Conservation (phyloP, 129 eudicot species). For the Pittosporum tobira region DNA sequence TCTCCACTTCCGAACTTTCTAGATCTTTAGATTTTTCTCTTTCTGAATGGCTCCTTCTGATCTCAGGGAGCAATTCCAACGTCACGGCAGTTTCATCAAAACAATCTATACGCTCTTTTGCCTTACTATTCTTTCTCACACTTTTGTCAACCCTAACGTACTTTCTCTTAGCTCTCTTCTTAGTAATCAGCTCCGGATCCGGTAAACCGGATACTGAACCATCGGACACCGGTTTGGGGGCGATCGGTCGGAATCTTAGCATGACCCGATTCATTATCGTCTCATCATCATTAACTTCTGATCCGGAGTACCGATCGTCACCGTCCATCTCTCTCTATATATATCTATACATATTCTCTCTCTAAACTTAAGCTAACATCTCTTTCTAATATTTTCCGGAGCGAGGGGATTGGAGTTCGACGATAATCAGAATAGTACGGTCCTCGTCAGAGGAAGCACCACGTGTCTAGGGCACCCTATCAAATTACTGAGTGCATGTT, state of each 20-base stretch:
- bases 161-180: conserved; percentile 37
- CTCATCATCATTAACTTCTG: conserved; percentile 8
- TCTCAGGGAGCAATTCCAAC: conserved; percentile 7
- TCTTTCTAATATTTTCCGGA: conserved; percentile 18
- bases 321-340: conserved; percentile 16
- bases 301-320: conserved; percentile 13
- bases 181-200: conserved; percentile 2
- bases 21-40: neutral
- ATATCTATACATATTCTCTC: conserved; percentile 11
- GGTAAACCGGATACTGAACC: conserved; percentile 16
- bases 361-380: neutral
- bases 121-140: conserved; percentile 12
- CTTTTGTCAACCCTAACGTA: conserved; percentile 37
- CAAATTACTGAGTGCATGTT: neutral
- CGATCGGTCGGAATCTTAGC: conserved; percentile 63
- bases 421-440: conserved; percentile 20
- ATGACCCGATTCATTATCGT: conserved; percentile 42
- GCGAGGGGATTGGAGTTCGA: neutral
- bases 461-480: conserved; percentile 60
- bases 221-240: conserved; percentile 40
- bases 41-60: neutral
- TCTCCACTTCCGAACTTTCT: neutral
- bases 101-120: conserved; percentile 10
- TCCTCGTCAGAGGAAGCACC: conserved; percentile 23
- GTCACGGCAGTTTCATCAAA: conserved; percentile 14